A percentile compares a stretch with the other conserved stretches of the same genome.
Evolutionary conservation across 2,329 filamentous ascomycete species (phyloP).

Genomic region (Colletotrichum camelliae): DNA sequence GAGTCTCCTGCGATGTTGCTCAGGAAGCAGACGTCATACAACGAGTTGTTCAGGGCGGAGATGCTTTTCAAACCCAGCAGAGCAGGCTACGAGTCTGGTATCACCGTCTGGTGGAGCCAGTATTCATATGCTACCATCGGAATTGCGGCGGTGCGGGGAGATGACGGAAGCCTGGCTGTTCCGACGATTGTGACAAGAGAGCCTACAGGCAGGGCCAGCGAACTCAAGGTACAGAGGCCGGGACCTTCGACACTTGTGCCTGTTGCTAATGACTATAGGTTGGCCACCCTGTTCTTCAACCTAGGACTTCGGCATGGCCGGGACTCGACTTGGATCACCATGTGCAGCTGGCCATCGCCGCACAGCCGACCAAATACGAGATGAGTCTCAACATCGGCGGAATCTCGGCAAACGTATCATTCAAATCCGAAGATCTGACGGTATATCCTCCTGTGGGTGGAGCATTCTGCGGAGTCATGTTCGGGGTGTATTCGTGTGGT

Average conservation of each 20-base stretch:
- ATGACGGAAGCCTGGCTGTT: slow-evolving; percentile 1
- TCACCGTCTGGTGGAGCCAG: slow-evolving; percentile 60
- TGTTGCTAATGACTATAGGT: neutral
- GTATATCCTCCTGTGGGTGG: slow-evolving; percentile 33
- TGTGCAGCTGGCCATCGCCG: slow-evolving; percentile 20
- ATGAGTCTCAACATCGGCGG: slow-evolving; percentile 18
- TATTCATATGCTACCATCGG: slow-evolving; percentile 39
- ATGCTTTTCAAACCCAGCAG: slow-evolving; percentile 51
- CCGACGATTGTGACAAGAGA: slow-evolving; percentile 22
- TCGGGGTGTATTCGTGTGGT: slow-evolving; percentile 33
- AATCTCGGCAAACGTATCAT: neutral
- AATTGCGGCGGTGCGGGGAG: slow-evolving; percentile 26
- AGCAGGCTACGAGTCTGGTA: slow-evolving; percentile 54
- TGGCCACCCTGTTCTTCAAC: neutral
- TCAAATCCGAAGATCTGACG: slow-evolving; percentile 27
- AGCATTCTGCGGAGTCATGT: slow-evolving; percentile 35
- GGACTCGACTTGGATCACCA: neutral
- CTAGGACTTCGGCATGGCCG: neutral
- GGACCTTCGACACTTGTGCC: neutral
- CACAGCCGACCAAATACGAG: slow-evolving; percentile 23
- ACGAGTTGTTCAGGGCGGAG: slow-evolving; percentile 45
- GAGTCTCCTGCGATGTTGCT: slow-evolving; percentile 57
- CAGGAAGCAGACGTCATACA: slow-evolving; percentile 55
- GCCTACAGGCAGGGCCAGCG: slow-evolving; percentile 26
- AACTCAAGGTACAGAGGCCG: slow-evolving; percentile 22